phyloP scores from a whole-genome alignment of 345 rosid species.

The Salix viminalis region DNA sequence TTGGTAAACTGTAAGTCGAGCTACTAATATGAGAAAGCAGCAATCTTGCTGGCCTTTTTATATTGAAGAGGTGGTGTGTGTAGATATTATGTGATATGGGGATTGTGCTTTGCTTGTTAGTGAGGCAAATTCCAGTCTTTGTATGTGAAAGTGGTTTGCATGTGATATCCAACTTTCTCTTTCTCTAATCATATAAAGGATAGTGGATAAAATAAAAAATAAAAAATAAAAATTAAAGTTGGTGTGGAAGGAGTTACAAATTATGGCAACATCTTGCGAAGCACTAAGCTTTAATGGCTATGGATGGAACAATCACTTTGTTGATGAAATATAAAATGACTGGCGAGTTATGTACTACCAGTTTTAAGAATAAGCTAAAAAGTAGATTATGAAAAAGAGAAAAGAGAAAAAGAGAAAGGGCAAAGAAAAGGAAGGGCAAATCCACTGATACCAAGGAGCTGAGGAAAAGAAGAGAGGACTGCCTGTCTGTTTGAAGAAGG shows the following conservation, averaged over 20 bases:
- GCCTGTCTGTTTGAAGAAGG: slow-evolving; percentile 58
- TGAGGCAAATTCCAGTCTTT: slow-evolving; percentile 45
- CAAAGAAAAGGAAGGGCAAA: slow-evolving; percentile 6
- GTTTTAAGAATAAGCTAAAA: slow-evolving; percentile 12
- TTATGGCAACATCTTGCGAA: slow-evolving; percentile 7
- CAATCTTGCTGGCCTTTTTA: background rate
- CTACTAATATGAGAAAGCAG: slow-evolving; percentile 3
- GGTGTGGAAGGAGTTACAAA: slow-evolving; percentile 20
- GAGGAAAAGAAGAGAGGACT: slow-evolving; percentile 24
- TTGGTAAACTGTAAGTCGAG: background rate
- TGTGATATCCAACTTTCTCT: slow-evolving; percentile 45
- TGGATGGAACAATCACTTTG: slow-evolving; percentile 46
- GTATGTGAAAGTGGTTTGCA: slow-evolving; percentile 54
- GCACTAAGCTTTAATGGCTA: slow-evolving; percentile 27
- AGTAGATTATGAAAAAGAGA: slow-evolving; percentile 6
- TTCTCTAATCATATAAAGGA: slow-evolving; percentile 22
- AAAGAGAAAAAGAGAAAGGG: slow-evolving; percentile 4
- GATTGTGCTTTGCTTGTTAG: slow-evolving; percentile 66
- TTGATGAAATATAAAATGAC: background rate
- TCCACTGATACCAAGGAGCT: slow-evolving; percentile 31
- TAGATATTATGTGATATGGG: slow-evolving; percentile 20
- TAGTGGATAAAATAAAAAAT: slow-evolving; percentile 20
- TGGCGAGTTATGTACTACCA: slow-evolving; percentile 9
- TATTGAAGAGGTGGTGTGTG: slow-evolving; percentile 1
- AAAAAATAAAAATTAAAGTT: slow-evolving; percentile 4